Conservation (phyloP, 371 early-diverging fungal species). For the Parasitella parasitica region DNA sequence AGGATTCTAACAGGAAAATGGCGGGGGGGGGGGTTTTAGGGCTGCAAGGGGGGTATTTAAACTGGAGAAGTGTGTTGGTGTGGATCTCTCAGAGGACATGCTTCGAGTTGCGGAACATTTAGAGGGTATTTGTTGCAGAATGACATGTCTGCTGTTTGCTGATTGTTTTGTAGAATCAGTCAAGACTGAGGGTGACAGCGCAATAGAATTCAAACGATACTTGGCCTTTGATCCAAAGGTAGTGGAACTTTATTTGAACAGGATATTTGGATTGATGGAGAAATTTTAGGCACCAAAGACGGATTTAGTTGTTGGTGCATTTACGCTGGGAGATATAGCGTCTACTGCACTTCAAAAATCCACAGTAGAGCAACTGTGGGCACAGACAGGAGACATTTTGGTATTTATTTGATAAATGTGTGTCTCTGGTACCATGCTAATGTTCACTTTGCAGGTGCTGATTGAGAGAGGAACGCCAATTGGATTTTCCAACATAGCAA, state of each 20-base stretch:
- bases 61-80: constrained; percentile 57
- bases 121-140: constrained; percentile 22
- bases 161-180: constrained; percentile 3
- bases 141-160: background rate
- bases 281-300: constrained; percentile 30
- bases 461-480: constrained; percentile 87
- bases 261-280: background rate
- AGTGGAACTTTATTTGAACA: background rate
- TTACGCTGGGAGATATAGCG: constrained; percentile 74
- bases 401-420: constrained; percentile 33
- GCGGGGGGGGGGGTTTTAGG: constrained; percentile 41
- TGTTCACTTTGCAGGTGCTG: constrained; percentile 48
- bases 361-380: constrained; percentile 77
- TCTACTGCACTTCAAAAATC: constrained; percentile 62
- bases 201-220: constrained; percentile 65
- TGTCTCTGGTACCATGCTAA: background rate
- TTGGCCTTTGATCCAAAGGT: constrained; percentile 54
- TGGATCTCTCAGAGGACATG: constrained; percentile 86
- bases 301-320: constrained; percentile 79
- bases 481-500: constrained; percentile 69
- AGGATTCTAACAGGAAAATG: too few relatives aligned
- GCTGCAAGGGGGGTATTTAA: constrained; percentile 68
- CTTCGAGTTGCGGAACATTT: constrained; percentile 63
- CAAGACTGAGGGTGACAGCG: background rate
- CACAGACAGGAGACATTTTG: constrained; percentile 72